Conservation (phyloP, 2,329 filamentous ascomycete species). For the Sordariomycetes sp. region DNA sequence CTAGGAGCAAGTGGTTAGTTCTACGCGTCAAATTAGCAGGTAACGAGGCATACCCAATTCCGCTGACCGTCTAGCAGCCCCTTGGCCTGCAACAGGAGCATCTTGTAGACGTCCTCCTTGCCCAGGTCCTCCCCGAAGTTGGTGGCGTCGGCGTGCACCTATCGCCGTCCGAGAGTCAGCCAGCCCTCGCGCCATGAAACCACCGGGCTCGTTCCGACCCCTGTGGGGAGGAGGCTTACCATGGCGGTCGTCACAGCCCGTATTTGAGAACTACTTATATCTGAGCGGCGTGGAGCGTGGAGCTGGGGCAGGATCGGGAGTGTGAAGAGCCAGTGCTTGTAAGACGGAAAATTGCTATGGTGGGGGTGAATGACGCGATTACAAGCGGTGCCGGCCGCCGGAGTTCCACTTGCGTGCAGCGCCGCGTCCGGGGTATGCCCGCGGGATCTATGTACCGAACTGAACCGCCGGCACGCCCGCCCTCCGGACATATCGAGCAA, state of each 20-base stretch:
- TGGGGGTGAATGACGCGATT: constrained; percentile 1
- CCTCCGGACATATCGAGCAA: too few species aligned
- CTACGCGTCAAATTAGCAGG: neutral
- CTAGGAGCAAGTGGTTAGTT: neutral
- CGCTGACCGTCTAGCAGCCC: constrained; percentile 61
- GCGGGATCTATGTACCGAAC: neutral
- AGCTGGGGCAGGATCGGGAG: too few species aligned
- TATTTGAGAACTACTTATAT: neutral
- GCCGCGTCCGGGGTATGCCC: too few species aligned
- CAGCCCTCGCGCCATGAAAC: neutral
- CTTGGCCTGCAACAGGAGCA: constrained; percentile 60
- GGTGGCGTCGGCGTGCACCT: constrained; percentile 73
- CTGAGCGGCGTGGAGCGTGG: neutral
- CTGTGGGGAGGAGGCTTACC: neutral
- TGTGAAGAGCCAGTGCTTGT: neutral
- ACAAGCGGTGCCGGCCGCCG: neutral
- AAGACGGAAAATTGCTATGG: neutral
- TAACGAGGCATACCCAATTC: constrained; percentile 54
- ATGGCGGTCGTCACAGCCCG: too few species aligned
- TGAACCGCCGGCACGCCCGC: too few species aligned
- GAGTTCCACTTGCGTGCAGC: too few species aligned
- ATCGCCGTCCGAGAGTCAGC: neutral
- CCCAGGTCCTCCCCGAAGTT: constrained; percentile 57
- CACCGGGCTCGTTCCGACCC: neutral
- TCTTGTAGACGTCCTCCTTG: constrained; percentile 64